These are phyloP conservation scores for Vairimorpha necatrix DNA, from an alignment of 371 early-diverging fungal species.

Conservation along the genomic window DNA sequence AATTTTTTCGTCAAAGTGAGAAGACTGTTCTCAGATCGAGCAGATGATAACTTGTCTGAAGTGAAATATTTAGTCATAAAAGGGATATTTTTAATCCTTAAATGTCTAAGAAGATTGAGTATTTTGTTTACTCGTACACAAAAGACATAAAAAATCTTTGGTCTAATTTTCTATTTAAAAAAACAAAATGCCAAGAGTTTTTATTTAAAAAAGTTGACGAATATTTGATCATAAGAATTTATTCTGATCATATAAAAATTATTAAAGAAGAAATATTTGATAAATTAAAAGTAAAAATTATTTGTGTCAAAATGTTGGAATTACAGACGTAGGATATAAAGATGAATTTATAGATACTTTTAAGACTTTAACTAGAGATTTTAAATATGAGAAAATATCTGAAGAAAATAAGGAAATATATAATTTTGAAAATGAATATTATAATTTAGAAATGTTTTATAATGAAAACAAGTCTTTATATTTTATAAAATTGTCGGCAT, in stretches of 20 bases:
- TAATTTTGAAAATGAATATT: background rate
- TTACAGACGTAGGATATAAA: background rate
- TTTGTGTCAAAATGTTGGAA: background rate
- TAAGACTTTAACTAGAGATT: background rate
- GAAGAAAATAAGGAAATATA: background rate
- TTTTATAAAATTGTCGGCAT: background rate
- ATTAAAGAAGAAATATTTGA: background rate
- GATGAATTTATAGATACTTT: background rate
- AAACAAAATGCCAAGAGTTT: background rate
- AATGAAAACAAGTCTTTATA: background rate
- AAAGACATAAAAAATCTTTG: background rate
- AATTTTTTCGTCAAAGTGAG: conserved; percentile 72
- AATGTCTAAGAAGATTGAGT: conserved; percentile 4
- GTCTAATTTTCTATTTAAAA: no score
- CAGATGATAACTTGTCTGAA: conserved; percentile 40
- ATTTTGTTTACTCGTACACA: background rate
- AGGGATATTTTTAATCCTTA: conserved; percentile 15
- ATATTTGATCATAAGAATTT: background rate
- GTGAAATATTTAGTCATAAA: conserved; percentile 14
- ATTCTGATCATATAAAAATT: background rate
- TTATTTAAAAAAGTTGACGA: background rate
- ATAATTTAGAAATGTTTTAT: background rate
- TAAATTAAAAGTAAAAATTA: background rate
- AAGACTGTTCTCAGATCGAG: conserved; percentile 67
- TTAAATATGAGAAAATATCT: background rate